A percentile compares a stretch with the other conserved stretches of the same genome.
These are phyloP conservation scores for Komagataella populi DNA, from an alignment of 805 yeast species.

Conservation along the genomic window DNA sequence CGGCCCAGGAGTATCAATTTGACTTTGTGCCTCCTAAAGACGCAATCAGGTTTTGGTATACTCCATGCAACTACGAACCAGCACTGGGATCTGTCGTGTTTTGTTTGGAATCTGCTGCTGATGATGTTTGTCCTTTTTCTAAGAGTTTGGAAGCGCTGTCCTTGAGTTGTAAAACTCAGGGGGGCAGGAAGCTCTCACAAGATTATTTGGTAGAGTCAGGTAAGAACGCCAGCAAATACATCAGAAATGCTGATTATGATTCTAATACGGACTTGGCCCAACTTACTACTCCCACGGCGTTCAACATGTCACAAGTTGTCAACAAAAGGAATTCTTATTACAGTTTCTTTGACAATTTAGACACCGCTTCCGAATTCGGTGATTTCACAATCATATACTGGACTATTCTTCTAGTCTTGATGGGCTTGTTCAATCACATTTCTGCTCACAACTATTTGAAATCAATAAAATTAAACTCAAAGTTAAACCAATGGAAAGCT, in stretches of 20 bases:
- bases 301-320: conserved; percentile 2
- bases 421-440: conserved; percentile 8
- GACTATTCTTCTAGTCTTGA: conserved; percentile 6
- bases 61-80: conserved; percentile 13
- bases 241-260: neutral
- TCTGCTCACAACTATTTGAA: conserved; percentile 4
- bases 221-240: conserved; percentile 7
- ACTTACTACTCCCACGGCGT: conserved; percentile 7
- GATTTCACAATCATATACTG: conserved; percentile 10
- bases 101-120: conserved; percentile 9
- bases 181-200: conserved; percentile 1
- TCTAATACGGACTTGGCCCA: conserved; percentile 2
- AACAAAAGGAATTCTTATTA: conserved; percentile 6
- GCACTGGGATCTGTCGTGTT: conserved; percentile 10
- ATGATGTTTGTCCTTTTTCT: neutral
- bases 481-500: conserved; percentile 7
- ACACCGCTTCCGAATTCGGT: conserved; percentile 6
- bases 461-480: conserved; percentile 1
- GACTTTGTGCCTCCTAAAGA: conserved; percentile 7
- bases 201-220: conserved; percentile 1
- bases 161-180: conserved; percentile 6
- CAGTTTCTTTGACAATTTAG: conserved; percentile 10
- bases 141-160: conserved; percentile 3
- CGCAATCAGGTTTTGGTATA: conserved; percentile 9
- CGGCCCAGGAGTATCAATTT: conserved; percentile 6